These are phyloP conservation scores for Russula sp. DNA, from an alignment of 768 basidiomycete species.

Conservation along the genomic window DNA sequence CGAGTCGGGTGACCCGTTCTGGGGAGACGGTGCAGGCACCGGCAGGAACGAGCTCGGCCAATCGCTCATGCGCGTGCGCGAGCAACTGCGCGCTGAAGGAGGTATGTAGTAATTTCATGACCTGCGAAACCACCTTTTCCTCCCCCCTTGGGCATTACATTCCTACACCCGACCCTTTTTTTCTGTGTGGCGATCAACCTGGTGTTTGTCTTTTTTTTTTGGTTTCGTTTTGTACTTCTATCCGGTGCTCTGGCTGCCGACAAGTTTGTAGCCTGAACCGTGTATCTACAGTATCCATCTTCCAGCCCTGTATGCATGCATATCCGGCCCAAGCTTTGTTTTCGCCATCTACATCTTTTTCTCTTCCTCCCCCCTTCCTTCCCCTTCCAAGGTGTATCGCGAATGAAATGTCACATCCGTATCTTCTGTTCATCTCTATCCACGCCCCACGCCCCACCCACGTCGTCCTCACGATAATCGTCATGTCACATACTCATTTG, in stretches of 20 bases:
- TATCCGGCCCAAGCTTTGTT: neutral
- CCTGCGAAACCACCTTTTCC: neutral
- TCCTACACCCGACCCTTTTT: neutral
- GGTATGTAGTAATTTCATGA: neutral
- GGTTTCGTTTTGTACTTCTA: neutral
- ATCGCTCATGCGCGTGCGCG: constrained; percentile 50
- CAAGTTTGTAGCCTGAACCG: neutral
- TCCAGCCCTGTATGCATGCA: neutral
- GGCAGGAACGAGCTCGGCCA: constrained; percentile 63
- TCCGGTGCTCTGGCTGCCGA: constrained; percentile 1
- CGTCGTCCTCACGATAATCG: neutral
- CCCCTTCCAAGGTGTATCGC: neutral
- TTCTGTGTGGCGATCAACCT: neutral
- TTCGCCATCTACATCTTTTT: neutral
- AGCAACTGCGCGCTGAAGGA: constrained; percentile 35
- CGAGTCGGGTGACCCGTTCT: constrained; percentile 53
- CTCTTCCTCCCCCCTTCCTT: neutral
- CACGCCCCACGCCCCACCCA: neutral
- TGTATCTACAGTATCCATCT: neutral
- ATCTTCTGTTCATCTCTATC: neutral
- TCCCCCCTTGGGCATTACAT: neutral
- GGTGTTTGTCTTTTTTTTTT: neutral
- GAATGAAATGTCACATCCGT: neutral
- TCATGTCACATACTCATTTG: neutral
- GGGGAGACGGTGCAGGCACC: constrained; percentile 54